Base-by-base conservation (phyloP, 768 basidiomycete genomes). In the Tephrocybe rancida region DNA sequence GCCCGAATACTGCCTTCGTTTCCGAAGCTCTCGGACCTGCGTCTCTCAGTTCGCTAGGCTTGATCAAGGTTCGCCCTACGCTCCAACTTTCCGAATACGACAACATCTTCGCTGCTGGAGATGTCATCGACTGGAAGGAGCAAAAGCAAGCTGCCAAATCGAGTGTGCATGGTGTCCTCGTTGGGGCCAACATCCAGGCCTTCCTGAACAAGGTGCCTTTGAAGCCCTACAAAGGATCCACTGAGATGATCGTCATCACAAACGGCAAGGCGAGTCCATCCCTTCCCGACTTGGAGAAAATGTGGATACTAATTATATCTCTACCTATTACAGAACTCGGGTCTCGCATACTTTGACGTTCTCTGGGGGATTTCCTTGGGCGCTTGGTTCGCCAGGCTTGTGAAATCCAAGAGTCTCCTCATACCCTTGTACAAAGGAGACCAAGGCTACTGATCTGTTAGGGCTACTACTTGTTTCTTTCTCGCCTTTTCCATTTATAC, bases 91-190 rank as follows among this genome's bases (percentile, higher is more conserved):
- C 60, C 2, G 69, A 69, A 0, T 66, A 85, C 61, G 68, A 80
- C 1, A 74, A 77, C 54, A 80, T 90, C 13, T 88, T 86, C 54
- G 88, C 87, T 0, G 75, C 70, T 5, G 88, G 88, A 1, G 88
- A 90, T 61, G 75, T 84, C 48, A 79, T 86, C 53, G 82, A 86
- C 32, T 85, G 80, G 76, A 55, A 70, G 1, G 87, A 88, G 64
- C 82, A 88, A 65, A 88, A 88, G 60, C 85, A 77, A 45, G 65
- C 69, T 0, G 65, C 62, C 13, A 88, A 88, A 62, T 69, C 72
- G 0, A 21, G 48, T 3, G 63, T 59, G 4, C 88, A 90, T 51
- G 75, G 70, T 0, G 55, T 51, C 1, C 58, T 87, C 30, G 70
- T 82, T 26, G 73, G 68, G 1, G 67, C 72, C 24, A 90, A 90